A percentile compares a stretch with the other conserved stretches of the same genome.
phyloP scores from a whole-genome alignment of 495 filamentous ascomycete genomes.

The Talaromyces proteolyticus region DNA sequence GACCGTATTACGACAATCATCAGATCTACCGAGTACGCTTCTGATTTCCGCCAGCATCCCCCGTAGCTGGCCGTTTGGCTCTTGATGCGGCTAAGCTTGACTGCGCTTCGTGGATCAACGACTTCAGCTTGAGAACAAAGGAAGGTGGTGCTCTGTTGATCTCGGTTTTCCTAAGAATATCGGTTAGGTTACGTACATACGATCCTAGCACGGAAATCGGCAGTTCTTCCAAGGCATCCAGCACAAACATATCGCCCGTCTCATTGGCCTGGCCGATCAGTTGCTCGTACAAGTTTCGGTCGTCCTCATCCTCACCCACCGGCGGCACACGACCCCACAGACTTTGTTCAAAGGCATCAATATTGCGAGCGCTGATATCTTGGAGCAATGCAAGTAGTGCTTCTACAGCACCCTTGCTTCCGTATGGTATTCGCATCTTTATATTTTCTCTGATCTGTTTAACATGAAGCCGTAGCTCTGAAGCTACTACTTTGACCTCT shows the following conservation, averaged over 20 bases:
- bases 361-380: constrained; percentile 36
- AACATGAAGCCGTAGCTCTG: constrained; percentile 26
- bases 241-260: constrained; percentile 28
- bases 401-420: constrained; percentile 30
- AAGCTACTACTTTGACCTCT: constrained; percentile 24
- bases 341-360: constrained; percentile 36
- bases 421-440: constrained; percentile 26
- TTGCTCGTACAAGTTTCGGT: constrained; percentile 44
- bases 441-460: constrained; percentile 31
- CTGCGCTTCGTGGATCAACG: constrained; percentile 25
- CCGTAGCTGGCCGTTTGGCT: constrained; percentile 31
- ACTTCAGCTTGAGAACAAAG: constrained; percentile 27
- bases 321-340: constrained; percentile 31
- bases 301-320: constrained; percentile 37
- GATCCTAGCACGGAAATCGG: constrained; percentile 25
- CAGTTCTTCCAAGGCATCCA: constrained; percentile 35
- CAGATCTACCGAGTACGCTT: constrained; percentile 29
- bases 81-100: constrained; percentile 16
- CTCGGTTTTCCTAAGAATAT: constrained; percentile 30
- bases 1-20: not conserved
- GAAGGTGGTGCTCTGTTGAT: constrained; percentile 32
- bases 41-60: constrained; percentile 17
- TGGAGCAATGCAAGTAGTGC: constrained; percentile 38
- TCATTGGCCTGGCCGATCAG: constrained; percentile 35
- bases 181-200: constrained; percentile 23